A percentile compares a stretch with the other conserved stretches of the same genome.
These are phyloP conservation scores for Amaranthus cruentus DNA, from an alignment of 148 eudicot genomes.

Conservation along the genomic window DNA sequence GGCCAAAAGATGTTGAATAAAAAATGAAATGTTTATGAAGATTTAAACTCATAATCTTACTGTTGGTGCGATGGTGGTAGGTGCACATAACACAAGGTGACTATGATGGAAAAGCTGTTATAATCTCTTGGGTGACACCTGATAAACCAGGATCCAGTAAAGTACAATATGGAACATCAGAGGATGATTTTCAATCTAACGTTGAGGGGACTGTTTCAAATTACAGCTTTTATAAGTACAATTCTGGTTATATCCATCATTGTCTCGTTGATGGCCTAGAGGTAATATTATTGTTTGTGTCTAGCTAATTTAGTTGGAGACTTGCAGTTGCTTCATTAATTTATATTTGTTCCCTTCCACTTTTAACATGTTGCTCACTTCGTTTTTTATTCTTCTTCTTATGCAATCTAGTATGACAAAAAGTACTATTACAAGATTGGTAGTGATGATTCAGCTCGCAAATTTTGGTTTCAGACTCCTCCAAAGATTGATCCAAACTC, in stretches of 20 bases:
- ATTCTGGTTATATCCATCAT: conserved; percentile 85
- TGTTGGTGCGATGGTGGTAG: conserved; percentile 29
- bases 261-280: conserved; percentile 66
- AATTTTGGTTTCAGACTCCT: conserved; percentile 90
- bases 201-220: conserved; percentile 63
- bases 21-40: too few relatives aligned
- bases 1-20: neutral
- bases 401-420: conserved; percentile 53
- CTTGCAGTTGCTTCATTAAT: neutral
- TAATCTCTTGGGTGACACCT: conserved; percentile 88
- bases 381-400: neutral
- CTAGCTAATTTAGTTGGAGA: conserved; percentile 4
- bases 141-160: conserved; percentile 73
- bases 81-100: conserved; percentile 98
- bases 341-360: neutral
- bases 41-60: neutral
- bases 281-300: conserved; percentile 34
- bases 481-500: conserved; percentile 68
- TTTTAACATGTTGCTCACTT: neutral
- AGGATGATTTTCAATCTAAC: conserved; percentile 46
- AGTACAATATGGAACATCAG: conserved; percentile 73
- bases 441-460: conserved; percentile 57
- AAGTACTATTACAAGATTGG: conserved; percentile 86
- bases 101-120: conserved; percentile 89
- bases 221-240: conserved; percentile 74